Conservation (phyloP, 495 filamentous ascomycete species). For the Aspergillus baeticus region DNA sequence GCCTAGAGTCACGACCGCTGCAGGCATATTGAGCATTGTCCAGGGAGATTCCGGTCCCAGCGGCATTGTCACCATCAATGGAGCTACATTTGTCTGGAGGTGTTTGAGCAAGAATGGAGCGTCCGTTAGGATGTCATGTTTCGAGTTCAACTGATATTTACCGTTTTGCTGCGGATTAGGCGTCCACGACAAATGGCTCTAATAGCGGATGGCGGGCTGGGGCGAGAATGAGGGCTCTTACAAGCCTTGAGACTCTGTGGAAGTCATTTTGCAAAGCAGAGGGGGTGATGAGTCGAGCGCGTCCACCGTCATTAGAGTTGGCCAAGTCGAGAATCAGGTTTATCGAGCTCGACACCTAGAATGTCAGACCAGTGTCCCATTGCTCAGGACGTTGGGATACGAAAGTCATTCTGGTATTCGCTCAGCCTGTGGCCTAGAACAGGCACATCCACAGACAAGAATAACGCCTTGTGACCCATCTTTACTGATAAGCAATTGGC, state of each 20-base stretch:
- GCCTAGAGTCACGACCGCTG: constrained; percentile 30
- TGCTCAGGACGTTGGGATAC: constrained; percentile 32
- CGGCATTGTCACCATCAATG: constrained; percentile 33
- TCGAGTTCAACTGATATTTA: background rate
- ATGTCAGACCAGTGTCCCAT: constrained; percentile 36
- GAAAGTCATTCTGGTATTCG: constrained; percentile 48
- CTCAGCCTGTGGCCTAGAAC: constrained; percentile 63
- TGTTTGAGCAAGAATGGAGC: constrained; percentile 30
- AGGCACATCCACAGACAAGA: constrained; percentile 94
- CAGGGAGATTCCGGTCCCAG: constrained; percentile 32
- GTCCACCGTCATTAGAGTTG: background rate
- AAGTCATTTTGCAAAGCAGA: too few species aligned
- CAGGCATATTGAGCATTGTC: constrained; percentile 33
- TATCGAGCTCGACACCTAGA: constrained; percentile 22
- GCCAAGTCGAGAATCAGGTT: constrained; percentile 6
- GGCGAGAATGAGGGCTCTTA: too few species aligned
- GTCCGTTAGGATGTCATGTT: constrained; percentile 13
- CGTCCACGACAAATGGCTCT: too few species aligned
- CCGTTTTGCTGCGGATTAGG: background rate
- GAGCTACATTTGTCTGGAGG: constrained; percentile 32
- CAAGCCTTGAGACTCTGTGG: too few species aligned
- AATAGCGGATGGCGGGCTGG: too few species aligned
- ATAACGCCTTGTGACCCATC: constrained; percentile 85
- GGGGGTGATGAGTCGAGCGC: background rate
- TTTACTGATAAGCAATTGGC: too few species aligned